These are phyloP conservation scores for Cyclotella choctawhatcheeana DNA, from an alignment of 108 stramenopile genomes.

Conservation along the genomic window DNA sequence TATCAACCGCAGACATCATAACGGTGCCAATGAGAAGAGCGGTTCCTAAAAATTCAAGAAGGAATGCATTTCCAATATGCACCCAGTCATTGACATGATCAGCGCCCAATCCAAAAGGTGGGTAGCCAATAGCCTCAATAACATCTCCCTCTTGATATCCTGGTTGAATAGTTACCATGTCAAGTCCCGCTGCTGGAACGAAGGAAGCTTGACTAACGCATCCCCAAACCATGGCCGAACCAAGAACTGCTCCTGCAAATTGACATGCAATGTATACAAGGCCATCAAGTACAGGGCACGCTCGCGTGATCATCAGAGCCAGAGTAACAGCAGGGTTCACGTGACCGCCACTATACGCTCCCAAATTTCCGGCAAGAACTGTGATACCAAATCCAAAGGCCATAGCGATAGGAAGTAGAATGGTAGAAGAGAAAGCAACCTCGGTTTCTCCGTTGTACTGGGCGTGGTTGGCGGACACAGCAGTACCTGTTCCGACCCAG, in stretches of 20 bases:
- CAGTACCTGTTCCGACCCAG: conserved; percentile 17
- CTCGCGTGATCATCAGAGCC: conserved; percentile 33
- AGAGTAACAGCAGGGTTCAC: conserved; percentile 60
- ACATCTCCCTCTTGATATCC: conserved; percentile 18
- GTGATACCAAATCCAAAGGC: conserved; percentile 49
- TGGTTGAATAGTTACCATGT: conserved; percentile 14
- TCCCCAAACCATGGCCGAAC: conserved; percentile 34
- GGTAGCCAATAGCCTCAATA: conserved; percentile 34
- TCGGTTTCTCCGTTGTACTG: conserved; percentile 11
- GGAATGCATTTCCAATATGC: conserved; percentile 41
- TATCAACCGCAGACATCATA: conserved; percentile 40
- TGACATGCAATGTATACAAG: conserved; percentile 35
- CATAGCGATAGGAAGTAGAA: conserved; percentile 31
- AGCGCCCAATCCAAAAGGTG: conserved; percentile 58
- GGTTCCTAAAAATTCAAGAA: conserved; percentile 57
- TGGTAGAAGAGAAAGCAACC: not conserved
- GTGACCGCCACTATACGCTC: conserved; percentile 52
- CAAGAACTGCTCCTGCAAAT: conserved; percentile 44
- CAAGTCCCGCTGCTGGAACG: conserved; percentile 10
- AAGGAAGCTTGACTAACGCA: conserved; percentile 21
- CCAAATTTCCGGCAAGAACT: conserved; percentile 44
- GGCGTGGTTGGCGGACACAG: not conserved
- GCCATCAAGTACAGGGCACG: conserved; percentile 23
- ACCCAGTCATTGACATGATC: conserved; percentile 33
- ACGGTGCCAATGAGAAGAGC: conserved; percentile 46